These are phyloP conservation scores for Ligustrum vulgare DNA, from an alignment of 257 asterid genomes.

Conservation along the genomic window DNA sequence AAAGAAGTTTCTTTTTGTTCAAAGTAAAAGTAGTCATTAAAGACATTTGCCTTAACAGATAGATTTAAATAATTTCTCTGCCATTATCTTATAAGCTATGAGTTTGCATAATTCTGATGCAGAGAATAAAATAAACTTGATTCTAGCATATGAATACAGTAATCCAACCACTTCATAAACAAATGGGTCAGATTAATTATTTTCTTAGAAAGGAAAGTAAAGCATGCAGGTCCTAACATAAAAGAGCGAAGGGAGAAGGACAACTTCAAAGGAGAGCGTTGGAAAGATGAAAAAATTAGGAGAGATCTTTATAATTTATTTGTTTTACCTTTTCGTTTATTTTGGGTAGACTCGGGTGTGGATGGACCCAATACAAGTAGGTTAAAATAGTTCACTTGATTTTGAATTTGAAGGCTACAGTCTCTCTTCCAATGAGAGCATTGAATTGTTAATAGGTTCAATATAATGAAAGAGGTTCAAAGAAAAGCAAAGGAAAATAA, in stretches of 20 bases:
- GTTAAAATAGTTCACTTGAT: background rate
- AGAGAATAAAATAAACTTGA: constrained; percentile 4
- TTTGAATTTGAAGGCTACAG: too few species aligned
- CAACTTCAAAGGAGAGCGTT: background rate
- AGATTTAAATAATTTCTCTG: background rate
- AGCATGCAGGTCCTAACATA: background rate
- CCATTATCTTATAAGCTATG: background rate
- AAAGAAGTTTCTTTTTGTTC: constrained; percentile 9
- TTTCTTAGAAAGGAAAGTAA: background rate
- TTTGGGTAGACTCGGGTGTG: background rate
- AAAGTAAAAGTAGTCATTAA: background rate
- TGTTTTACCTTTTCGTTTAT: background rate
- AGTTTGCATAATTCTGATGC: constrained; percentile 1
- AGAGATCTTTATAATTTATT: background rate
- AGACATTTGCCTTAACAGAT: constrained; percentile 7
- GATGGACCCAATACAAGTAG: background rate
- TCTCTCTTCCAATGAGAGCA: constrained; percentile 11
- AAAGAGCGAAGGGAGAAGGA: background rate
- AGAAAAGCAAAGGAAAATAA: background rate
- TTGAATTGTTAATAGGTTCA: background rate
- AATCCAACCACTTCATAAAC: background rate
- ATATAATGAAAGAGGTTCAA: background rate
- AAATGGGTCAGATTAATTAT: background rate
- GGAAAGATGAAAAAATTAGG: background rate
- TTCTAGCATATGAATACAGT: constrained; percentile 1